Evolutionary conservation across 441 rosid genomes (phyloP), one percentile per base, ranked within the genome.

Genomic region (Erodium texanum): DNA sequence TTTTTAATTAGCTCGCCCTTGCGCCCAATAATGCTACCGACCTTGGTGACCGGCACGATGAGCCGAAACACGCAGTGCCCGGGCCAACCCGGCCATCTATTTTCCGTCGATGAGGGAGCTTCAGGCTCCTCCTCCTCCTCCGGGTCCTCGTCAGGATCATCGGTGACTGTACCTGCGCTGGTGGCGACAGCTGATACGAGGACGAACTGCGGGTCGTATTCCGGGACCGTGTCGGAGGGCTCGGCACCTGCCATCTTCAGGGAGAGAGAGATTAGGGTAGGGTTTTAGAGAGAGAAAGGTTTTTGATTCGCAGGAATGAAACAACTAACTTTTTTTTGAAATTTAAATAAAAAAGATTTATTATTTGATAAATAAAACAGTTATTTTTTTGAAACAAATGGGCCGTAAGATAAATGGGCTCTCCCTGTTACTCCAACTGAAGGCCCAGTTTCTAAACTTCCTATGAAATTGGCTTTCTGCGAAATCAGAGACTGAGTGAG

Each of bases 21-120:
- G 45, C 94, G 86, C 20, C 98, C 98, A 64, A 90, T 93, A 2
- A 93, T 90, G 78, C 92, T 85, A 20, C 96, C 98, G 15, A 90
- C 97, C 71, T 90, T 90, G 10, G 54, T 43, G n/a, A 88, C 91
- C 43, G 96, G 93, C 67, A 93, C 96, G 66, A 93, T 80, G 64
- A 93, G 66, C 73, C 98, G 85, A 66, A 84, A 93, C 9, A 93
- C 96, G 79, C 87, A 84, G 77, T 85, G 79, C 0, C 97, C 98
- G 0, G 98, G 98, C 97, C 98, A 93, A n/a, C 98, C 97, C 7
- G 93, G 98, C 96, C 98, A 93, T 77, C 71, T 76, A 24, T 68
- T 67, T 20, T 68, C 73, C 0, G 36, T 7, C 36, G 36, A 32
- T 32, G 36, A 32, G 36, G 66, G 12, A 2, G 66, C 64, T 20